These are phyloP conservation scores for Neoboletus subvelutipes DNA, from an alignment of 768 basidiomycete genomes.

Conservation along the genomic window DNA sequence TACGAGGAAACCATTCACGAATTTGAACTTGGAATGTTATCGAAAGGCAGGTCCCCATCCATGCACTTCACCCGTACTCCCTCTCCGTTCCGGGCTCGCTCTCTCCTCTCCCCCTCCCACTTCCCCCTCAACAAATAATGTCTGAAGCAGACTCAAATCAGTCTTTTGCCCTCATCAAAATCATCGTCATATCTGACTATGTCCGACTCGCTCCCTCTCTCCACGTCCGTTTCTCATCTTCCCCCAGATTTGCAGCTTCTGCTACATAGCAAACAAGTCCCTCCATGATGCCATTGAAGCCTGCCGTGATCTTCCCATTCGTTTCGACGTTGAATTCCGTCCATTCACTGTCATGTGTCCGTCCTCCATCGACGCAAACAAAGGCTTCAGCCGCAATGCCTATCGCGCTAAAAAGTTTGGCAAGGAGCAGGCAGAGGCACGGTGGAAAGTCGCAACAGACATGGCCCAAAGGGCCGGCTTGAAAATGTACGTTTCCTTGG, in stretches of 20 bases:
- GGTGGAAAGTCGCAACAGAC: constrained; percentile 26
- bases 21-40: constrained; percentile 16
- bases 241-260: constrained; percentile 35
- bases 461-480: constrained; percentile 32
- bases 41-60: constrained; percentile 24
- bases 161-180: constrained; percentile 23
- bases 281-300: constrained; percentile 38
- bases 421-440: constrained; percentile 26
- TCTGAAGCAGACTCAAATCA: constrained; percentile 14
- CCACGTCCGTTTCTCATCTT: constrained; percentile 8
- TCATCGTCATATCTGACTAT: constrained; percentile 37
- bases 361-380: constrained; percentile 22
- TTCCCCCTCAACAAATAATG: constrained; percentile 12
- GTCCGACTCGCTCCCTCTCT: constrained; percentile 17
- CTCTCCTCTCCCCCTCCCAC: neutral
- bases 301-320: constrained; percentile 33
- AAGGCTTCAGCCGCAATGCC: constrained; percentile 20
- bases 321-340: constrained; percentile 37
- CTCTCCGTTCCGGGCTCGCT: neutral
- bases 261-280: constrained; percentile 40
- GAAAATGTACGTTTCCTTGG: constrained; percentile 20
- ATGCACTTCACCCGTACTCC: constrained; percentile 20
- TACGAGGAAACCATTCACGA: neutral
- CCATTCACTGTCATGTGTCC: constrained; percentile 33
- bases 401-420: constrained; percentile 30